These are phyloP conservation scores for Aquilaria agallochum DNA, from an alignment of 441 rosid species.

Conservation along the genomic window DNA sequence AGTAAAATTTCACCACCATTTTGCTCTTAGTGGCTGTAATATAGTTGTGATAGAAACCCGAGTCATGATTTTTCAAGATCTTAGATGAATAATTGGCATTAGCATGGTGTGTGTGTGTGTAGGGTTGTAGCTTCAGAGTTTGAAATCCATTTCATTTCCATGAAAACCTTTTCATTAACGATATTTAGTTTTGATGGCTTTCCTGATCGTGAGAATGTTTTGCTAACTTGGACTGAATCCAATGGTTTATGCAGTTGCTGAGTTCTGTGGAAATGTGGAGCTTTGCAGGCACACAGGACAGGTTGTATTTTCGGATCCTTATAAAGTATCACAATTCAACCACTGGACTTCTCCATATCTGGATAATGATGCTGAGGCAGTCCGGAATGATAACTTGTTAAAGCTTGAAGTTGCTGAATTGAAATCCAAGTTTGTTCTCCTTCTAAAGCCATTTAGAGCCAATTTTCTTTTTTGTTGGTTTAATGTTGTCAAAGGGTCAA, in stretches of 20 bases:
- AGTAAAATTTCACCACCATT: no score
- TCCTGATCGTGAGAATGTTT: slow-evolving; percentile 4
- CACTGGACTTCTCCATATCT: slow-evolving; percentile 75
- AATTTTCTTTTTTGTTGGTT: not conserved
- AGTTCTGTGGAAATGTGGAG: slow-evolving; percentile 86
- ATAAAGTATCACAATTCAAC: slow-evolving; percentile 57
- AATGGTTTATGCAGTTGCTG: slow-evolving; percentile 56
- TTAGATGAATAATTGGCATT: no score
- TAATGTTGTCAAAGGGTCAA: no score
- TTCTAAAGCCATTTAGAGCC: not conserved
- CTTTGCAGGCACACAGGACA: slow-evolving; percentile 81
- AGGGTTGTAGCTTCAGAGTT: no score
- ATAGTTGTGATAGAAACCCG: no score
- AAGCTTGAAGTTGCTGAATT: slow-evolving; percentile 76
- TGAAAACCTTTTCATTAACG: no score
- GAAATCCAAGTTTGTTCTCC: slow-evolving; percentile 57
- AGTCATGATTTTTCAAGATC: no score
- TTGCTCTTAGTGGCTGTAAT: no score
- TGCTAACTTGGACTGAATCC: slow-evolving; percentile 5
- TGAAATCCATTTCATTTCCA: no score
- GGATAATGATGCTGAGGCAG: slow-evolving; percentile 70
- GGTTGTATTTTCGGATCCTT: slow-evolving; percentile 85
- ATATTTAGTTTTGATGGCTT: not conserved
- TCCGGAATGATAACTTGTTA: slow-evolving; percentile 52
- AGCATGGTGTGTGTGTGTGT: no score